Base-by-base conservation (phyloP, 176 grass and related monocot species). In the Avena sativa region DNA sequence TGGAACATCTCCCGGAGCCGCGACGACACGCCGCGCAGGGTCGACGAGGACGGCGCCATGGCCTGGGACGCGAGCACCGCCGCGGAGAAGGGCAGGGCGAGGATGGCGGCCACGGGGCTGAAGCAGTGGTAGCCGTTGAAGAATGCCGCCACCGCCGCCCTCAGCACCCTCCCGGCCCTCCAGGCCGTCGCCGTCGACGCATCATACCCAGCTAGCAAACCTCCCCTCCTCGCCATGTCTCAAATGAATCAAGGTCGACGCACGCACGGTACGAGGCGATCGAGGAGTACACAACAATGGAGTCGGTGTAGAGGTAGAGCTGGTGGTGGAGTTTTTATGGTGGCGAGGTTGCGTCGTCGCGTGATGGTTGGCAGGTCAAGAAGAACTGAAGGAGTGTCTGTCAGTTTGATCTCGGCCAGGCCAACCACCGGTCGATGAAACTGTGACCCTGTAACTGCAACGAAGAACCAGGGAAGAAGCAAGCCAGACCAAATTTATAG, bases 61-160 rank as follows among this genome's bases (percentile, higher is more conserved):
- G 86, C 90, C 63, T 89, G 75, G 12, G 90, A 89, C 11, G 76
- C 85, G 40, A 99, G 91, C 80, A 91, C 84, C 1, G 90, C 87
- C 2, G 92, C 89, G 12, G 89, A 89, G 51, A 87, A 92, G 12
- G 93, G 93, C 38, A 94, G 87, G 50, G 86, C 87, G 49, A 99
- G 83, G 48, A 93, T 43, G 12, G 94, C 94, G 3, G 97, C 92
- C 1, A 94, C 88, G 73, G 92, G 87, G 46, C 87, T 92, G 92
- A 93, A 99, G 87, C 89, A 79, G 48, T 88, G 85, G 89, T 93
- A 96, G 15, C 92, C 92, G 16, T 86, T 58, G 87, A 93, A 94
- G 91, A 99, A 99, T 0, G 74, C 80, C 17, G 74, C 85, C 47
- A 87, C 80, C 15, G 97, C 80, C 2, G 83, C 83, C 20, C 92